Conservation (phyloP, 176 grass and related monocot species). For the Dendrocalamus sinicus region DNA sequence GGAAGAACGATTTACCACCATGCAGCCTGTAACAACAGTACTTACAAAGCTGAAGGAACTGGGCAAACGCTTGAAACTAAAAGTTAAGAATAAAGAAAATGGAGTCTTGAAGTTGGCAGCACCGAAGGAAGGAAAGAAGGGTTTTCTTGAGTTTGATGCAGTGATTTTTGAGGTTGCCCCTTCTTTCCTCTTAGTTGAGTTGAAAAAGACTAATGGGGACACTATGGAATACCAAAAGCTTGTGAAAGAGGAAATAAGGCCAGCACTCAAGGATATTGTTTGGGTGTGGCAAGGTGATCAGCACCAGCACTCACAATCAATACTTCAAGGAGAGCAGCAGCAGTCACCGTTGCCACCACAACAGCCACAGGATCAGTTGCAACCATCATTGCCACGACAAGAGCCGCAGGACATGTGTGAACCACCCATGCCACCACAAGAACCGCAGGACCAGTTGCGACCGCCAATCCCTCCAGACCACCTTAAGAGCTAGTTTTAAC, state of each 20-base stretch:
- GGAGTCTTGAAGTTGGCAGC: slow-evolving; percentile 67
- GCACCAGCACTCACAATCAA: slow-evolving; percentile 35
- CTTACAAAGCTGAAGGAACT: slow-evolving; percentile 75
- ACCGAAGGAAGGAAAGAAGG: slow-evolving; percentile 83
- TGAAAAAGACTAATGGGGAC: slow-evolving; percentile 81
- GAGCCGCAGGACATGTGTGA: slow-evolving; percentile 10
- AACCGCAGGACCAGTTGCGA: slow-evolving; percentile 8
- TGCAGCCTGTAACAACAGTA: slow-evolving; percentile 55
- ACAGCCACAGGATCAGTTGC: slow-evolving; percentile 19
- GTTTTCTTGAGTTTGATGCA: slow-evolving; percentile 69
- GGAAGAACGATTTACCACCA: slow-evolving; percentile 80
- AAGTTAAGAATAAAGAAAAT: slow-evolving; percentile 78
- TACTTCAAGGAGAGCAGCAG: slow-evolving; percentile 37
- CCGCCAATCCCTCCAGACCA: not conserved
- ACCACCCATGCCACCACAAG: not conserved
- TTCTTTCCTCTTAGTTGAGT: slow-evolving; percentile 81
- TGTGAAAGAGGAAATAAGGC: slow-evolving; percentile 79
- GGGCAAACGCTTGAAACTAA: slow-evolving; percentile 64
- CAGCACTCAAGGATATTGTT: slow-evolving; percentile 84
- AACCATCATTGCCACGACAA: slow-evolving; percentile 21
- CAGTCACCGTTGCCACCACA: slow-evolving; percentile 7
- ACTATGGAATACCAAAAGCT: slow-evolving; percentile 81
- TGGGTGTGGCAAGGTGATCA: slow-evolving; percentile 88
- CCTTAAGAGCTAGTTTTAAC: slow-evolving; percentile 19
- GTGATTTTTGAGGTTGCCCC: slow-evolving; percentile 82